phyloP scores from a whole-genome alignment of 352 stramenopile species.

The Phytophthora cryptogea region DNA sequence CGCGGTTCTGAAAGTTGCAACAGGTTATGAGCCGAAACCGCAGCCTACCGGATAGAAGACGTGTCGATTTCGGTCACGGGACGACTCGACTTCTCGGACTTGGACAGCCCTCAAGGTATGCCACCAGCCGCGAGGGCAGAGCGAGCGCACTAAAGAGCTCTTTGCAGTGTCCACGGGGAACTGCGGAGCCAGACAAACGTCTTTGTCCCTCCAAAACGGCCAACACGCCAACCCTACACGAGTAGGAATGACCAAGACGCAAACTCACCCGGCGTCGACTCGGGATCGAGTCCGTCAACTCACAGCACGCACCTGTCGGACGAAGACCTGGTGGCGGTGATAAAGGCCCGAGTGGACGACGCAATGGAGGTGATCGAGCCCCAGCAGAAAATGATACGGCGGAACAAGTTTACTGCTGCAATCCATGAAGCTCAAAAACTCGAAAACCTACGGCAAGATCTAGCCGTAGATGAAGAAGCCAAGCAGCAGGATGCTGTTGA shows the following conservation, averaged over 20 bases:
- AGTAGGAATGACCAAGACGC: neutral
- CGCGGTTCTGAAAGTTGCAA: neutral
- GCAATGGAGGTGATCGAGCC: neutral
- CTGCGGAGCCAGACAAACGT: neutral
- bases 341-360: constrained; percentile 4
- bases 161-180: constrained; percentile 1
- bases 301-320: constrained; percentile 6
- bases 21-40: constrained; percentile 7
- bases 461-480: too few species aligned
- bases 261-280: neutral
- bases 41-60: constrained; percentile 11
- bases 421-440: neutral
- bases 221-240: neutral
- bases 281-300: constrained; percentile 2
- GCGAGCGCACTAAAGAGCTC: neutral
- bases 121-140: constrained; percentile 5
- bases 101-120: constrained; percentile 13
- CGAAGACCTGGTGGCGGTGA: constrained; percentile 10
- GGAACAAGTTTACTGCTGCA: neutral
- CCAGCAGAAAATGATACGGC: constrained; percentile 6
- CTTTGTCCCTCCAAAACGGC: constrained; percentile 1
- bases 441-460: neutral
- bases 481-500: too few species aligned
- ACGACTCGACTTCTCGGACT: constrained; percentile 11
- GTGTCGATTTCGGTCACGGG: constrained; percentile 13